A percentile compares a stretch with the other conserved stretches of the same genome.
phyloP scores from a whole-genome alignment of 2,329 filamentous ascomycete genomes.

The Fusarium succisae region DNA sequence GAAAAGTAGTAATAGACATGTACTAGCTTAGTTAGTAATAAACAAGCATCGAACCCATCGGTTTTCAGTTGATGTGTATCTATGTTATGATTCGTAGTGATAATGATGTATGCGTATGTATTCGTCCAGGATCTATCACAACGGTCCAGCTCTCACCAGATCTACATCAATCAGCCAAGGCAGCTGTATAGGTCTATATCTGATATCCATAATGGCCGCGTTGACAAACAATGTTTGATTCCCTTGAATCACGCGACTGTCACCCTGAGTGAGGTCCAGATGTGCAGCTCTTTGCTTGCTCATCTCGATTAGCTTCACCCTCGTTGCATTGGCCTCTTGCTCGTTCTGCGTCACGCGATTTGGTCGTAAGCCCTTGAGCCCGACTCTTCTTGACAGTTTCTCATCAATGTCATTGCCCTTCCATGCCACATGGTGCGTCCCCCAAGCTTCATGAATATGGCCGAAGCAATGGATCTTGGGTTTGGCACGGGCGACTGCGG shows the following conservation, averaged over 20 bases:
- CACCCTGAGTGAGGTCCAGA: conserved; percentile 51
- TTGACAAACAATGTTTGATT: conserved; percentile 69
- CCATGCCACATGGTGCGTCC: conserved; percentile 64
- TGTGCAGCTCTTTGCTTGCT: conserved; percentile 44
- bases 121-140: background rate
- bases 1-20: conserved; percentile 29
- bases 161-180: conserved; percentile 64
- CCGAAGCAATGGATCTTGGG: conserved; percentile 66
- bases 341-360: conserved; percentile 32
- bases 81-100: background rate
- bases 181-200: conserved; percentile 54
- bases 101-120: background rate
- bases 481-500: conserved; percentile 53
- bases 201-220: conserved; percentile 61
- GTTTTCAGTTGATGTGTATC: background rate
- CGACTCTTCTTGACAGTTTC: conserved; percentile 48
- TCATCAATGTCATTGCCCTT: conserved; percentile 53
- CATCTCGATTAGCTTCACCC: conserved; percentile 27
- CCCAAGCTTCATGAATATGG: conserved; percentile 70
- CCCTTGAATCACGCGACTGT: conserved; percentile 47
- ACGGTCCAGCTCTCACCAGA: conserved; percentile 41
- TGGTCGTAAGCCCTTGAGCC: conserved; percentile 44
- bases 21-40: conserved; percentile 23
- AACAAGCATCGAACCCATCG: conserved; percentile 1
- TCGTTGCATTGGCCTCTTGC: conserved; percentile 14